phyloP scores from a whole-genome alignment of 768 basidiomycete genomes.

The Stropharia rugosoannulata region DNA sequence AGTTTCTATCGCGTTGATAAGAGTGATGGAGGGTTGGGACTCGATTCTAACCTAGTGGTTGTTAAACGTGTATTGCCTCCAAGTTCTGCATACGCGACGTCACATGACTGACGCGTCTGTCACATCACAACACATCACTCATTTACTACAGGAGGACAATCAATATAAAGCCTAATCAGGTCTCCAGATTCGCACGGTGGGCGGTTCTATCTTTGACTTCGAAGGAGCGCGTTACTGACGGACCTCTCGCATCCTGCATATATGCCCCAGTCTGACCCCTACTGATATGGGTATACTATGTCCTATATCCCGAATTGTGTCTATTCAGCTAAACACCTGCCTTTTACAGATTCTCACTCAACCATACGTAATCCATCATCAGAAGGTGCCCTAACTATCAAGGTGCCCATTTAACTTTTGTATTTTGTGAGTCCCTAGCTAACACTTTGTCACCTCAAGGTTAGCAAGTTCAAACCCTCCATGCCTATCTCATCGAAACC shows the following conservation, averaged over 20 bases:
- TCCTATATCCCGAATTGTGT: too few relatives aligned
- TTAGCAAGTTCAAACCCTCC: conserved; percentile 19
- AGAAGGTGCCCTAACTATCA: not conserved
- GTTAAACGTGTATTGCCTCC: too few relatives aligned
- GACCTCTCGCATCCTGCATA: too few relatives aligned
- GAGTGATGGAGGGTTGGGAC: not conserved
- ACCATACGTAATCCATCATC: not conserved
- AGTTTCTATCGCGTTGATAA: not conserved
- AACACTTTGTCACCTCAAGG: conserved; percentile 5
- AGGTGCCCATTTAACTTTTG: not conserved
- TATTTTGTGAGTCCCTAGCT: not conserved
- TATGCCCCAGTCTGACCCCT: too few relatives aligned
- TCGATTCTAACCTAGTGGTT: too few relatives aligned
- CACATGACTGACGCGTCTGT: conserved; percentile 28
- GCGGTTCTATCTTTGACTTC: not conserved
- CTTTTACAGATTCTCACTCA: not conserved
- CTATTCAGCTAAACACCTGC: too few relatives aligned
- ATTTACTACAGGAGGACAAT: not conserved
- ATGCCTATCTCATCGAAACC: conserved; percentile 5
- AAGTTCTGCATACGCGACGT: conserved; percentile 7
- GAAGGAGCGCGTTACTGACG: too few relatives aligned
- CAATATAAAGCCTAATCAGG: not conserved
- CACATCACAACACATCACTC: conserved; percentile 20
- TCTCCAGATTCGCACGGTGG: not conserved
- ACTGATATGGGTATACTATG: too few relatives aligned